Evolutionary conservation across 2,329 filamentous ascomycete species (phyloP), one percentile per base, ranked within the genome.

Genomic region (Penicillium freii): DNA sequence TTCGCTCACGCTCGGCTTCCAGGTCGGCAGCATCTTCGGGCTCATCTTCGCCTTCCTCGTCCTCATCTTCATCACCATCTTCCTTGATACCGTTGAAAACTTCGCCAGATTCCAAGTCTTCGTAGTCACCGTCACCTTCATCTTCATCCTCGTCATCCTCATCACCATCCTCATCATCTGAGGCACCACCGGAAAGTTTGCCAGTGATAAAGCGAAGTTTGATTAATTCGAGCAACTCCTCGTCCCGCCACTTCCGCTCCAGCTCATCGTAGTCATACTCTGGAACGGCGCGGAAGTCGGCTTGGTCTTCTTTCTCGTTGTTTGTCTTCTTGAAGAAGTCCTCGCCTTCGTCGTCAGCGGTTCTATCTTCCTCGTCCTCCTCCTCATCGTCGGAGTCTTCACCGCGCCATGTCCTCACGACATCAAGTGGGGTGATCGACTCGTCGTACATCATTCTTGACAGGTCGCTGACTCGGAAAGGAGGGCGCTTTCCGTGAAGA

Each of bases 401-500:
- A 2, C 92, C 91, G 57, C 84, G 84, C 94, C 94, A 99, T 71
- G 84, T 86, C 64, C 84, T 83, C 39, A 96, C 78, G 1, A 92
- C 91, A 56, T 96, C 87, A 3, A 81, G 80, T 1, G 92, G 86
- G 1, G 87, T 85, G 29, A 99, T 76, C 11, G 87, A 85, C 39
- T 90, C 84, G 66, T 97, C 90, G 74, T 99, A 99, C 78, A 99
- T 88, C 73, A 95, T 82, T 63, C 90, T 87, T 0, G 91, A 91
- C 31, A 99, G 83, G 68, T 97, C 92, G 15, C 85, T 83, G 9
- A 91, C 88, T 54, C 92, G 86, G 68, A 90, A 96, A 17, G 88
- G 84, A 42, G 85, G 84, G 61, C 84, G 86, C 65, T 83, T 86
- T 29, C 84, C 82, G 69, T 94, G 90, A 34, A 92, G 78, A 55